Evolutionary conservation across 176 grass and related monocot genomes (phyloP).

Genomic region (Juncus inflexus): DNA sequence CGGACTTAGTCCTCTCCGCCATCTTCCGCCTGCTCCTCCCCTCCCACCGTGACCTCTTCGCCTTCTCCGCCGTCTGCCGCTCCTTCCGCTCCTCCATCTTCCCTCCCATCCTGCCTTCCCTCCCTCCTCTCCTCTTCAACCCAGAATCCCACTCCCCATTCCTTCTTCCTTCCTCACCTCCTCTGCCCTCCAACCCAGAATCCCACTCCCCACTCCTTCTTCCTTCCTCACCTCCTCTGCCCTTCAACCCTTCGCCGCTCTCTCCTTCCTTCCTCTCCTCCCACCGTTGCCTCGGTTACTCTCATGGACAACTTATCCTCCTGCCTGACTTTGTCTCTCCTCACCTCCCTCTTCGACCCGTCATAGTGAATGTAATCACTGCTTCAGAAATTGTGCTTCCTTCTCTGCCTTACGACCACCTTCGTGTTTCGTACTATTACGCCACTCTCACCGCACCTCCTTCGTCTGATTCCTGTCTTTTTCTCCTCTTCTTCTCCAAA

Average conservation of each 20-base stretch:
- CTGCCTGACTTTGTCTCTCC: too few species aligned
- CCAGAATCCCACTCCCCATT: conserved; percentile 31
- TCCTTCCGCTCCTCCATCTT: too few species aligned
- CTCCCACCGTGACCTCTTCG: too few species aligned
- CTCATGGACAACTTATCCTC: too few species aligned
- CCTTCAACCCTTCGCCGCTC: conserved; percentile 62
- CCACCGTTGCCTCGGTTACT: too few species aligned
- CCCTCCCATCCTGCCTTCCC: conserved; percentile 30
- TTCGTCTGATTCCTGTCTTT: conserved; percentile 12
- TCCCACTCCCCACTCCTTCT: conserved; percentile 23
- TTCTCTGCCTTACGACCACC: too few species aligned
- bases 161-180: conserved; percentile 43
- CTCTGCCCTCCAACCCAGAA: conserved; percentile 15
- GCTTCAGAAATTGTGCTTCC: too few species aligned
- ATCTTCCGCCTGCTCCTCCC: too few species aligned
- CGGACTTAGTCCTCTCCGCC: too few species aligned
- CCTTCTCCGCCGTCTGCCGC: too few species aligned
- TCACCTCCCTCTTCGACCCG: too few species aligned
- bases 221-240: conserved; percentile 44
- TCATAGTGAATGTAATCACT: too few species aligned
- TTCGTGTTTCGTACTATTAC: conserved; percentile 26
- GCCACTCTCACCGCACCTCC: conserved; percentile 27
- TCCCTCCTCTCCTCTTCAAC: conserved; percentile 27
- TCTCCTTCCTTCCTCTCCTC: conserved; percentile 16
- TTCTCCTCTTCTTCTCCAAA: conserved; percentile 32